phyloP scores from a whole-genome alignment of 2,329 filamentous ascomycete species.

The Xylogone sp. region DNA sequence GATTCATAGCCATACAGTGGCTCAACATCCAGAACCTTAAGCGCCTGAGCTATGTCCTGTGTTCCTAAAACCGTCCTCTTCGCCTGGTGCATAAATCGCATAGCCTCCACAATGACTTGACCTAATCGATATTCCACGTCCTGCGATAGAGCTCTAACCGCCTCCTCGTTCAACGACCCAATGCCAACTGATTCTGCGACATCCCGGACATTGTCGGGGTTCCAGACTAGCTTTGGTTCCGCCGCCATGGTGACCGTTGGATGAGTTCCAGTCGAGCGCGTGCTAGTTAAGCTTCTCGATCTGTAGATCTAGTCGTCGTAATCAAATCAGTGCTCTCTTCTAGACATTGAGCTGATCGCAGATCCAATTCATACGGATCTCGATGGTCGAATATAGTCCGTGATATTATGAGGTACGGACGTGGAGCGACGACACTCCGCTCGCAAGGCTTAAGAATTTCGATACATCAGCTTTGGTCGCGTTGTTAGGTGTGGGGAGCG shows the following conservation, averaged over 20 bases:
- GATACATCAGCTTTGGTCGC: too few species aligned
- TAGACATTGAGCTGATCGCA: background rate
- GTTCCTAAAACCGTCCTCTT: slow-evolving; percentile 84
- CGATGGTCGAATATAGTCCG: background rate
- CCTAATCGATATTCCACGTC: slow-evolving; percentile 95
- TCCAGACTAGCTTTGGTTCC: slow-evolving; percentile 67
- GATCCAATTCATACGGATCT: background rate
- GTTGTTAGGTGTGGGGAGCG: background rate
- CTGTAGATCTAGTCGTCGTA: background rate
- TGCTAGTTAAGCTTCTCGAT: background rate
- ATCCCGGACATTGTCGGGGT: slow-evolving; percentile 91
- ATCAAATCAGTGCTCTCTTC: background rate
- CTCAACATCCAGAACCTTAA: slow-evolving; percentile 86
- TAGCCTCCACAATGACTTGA: slow-evolving; percentile 87
- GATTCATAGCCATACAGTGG: slow-evolving; percentile 96
- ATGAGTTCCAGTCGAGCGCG: background rate
- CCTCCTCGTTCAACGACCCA: slow-evolving; percentile 74
- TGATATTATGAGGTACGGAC: background rate
- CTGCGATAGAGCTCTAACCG: slow-evolving; percentile 80
- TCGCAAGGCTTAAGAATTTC: too few species aligned
- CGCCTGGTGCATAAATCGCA: slow-evolving; percentile 93
- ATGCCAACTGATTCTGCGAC: slow-evolving; percentile 96
- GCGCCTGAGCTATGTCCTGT: slow-evolving; percentile 81
- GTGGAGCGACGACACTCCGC: background rate
- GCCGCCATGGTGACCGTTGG: slow-evolving; percentile 13